Conservation (phyloP, 2,329 filamentous ascomycete species). For the Aspergillus tanneri region DNA sequence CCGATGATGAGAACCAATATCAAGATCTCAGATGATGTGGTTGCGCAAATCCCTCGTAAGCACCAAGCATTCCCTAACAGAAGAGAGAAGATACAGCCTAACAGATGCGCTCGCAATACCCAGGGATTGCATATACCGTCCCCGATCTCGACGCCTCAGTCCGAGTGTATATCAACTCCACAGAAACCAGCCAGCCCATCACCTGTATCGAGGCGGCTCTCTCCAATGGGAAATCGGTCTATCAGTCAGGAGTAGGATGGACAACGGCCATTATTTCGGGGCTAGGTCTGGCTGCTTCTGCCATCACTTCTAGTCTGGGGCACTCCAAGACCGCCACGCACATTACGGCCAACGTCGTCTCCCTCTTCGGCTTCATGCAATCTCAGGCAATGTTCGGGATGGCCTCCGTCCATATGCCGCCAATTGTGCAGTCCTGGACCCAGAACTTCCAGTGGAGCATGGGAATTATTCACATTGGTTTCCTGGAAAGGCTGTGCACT, state of each 20-base stretch:
- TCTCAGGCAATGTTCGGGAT: conserved; percentile 87
- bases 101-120: too few species aligned
- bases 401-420: conserved; percentile 76
- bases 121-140: conserved; percentile 78
- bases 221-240: conserved; percentile 88
- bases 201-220: conserved; percentile 85
- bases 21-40: conserved; percentile 55
- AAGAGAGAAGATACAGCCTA: too few species aligned
- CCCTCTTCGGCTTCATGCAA: conserved; percentile 91
- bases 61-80: neutral
- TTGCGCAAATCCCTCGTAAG: conserved; percentile 66
- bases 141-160: conserved; percentile 88
- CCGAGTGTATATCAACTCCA: conserved; percentile 74
- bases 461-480: conserved; percentile 84
- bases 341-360: conserved; percentile 85
- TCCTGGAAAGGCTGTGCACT: conserved; percentile 81
- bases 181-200: conserved; percentile 61
- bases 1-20: conserved; percentile 68
- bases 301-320: conserved; percentile 81
- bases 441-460: conserved; percentile 98
- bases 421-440: conserved; percentile 86
- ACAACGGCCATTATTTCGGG: conserved; percentile 82
- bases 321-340: conserved; percentile 93
- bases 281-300: conserved; percentile 77
- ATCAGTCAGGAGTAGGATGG: conserved; percentile 86